A percentile compares a stretch with the other conserved stretches of the same genome.
phyloP scores from a whole-genome alignment of 352 stramenopile genomes.

The Globisporangium parvum region DNA sequence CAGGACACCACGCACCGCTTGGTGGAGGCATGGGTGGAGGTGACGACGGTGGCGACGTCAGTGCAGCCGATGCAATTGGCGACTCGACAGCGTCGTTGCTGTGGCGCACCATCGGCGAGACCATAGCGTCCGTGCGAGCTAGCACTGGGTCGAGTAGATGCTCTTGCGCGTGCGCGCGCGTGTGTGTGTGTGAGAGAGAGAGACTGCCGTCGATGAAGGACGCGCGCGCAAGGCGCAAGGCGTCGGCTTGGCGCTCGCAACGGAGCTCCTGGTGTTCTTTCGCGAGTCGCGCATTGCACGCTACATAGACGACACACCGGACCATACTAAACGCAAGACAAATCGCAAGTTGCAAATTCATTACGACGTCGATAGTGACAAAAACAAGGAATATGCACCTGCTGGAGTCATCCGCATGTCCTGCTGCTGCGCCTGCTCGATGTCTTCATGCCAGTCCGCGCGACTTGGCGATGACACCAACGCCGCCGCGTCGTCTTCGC shows the following conservation, averaged over 20 bases:
- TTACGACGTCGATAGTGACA: background rate
- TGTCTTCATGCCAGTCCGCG: constrained; percentile 8
- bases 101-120: too few species aligned
- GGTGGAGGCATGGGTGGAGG: constrained; percentile 9
- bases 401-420: too few species aligned
- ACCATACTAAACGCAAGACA: background rate
- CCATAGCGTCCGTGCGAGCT: too few species aligned
- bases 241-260: too few species aligned
- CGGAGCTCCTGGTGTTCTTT: too few species aligned
- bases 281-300: too few species aligned
- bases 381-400: background rate
- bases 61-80: constrained; percentile 13
- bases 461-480: constrained; percentile 9
- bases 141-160: too few species aligned
- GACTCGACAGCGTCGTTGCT: background rate
- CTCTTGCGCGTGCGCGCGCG: too few species aligned
- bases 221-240: background rate
- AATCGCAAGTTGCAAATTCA: background rate
- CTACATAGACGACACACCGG: too few species aligned
- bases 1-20: constrained; percentile 60
- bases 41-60: constrained; percentile 7
- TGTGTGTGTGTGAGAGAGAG: background rate
- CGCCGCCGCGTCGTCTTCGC: constrained; percentile 11
- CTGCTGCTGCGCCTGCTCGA: background rate
- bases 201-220: too few species aligned